Percentiles rank a stretch among this genome's conserved stretches.
Conservation (phyloP, 106 monocot species). For the Dioscorea alata region DNA sequence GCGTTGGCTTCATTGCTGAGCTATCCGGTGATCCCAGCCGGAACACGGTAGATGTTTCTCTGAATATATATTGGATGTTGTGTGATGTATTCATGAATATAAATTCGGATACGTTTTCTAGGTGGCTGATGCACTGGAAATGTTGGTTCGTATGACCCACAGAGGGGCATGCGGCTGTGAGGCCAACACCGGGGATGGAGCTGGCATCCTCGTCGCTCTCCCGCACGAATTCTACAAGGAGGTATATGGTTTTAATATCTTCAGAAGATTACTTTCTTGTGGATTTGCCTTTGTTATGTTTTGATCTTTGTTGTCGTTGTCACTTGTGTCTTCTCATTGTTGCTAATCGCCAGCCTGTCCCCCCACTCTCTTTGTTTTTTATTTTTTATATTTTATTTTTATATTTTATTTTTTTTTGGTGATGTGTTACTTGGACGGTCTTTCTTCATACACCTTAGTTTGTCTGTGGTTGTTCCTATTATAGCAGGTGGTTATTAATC, state of each 20-base stretch:
- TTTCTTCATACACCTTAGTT: not conserved
- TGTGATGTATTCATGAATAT: not conserved
- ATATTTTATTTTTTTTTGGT: not conserved
- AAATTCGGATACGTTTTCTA: conserved; percentile 15
- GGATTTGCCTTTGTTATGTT: not conserved
- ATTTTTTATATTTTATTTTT: not conserved
- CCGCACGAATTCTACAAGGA: conserved; percentile 81
- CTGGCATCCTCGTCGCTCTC: conserved; percentile 89
- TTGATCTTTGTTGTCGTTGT: conserved; percentile 1
- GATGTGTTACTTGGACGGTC: not conserved
- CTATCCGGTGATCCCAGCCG: conserved; percentile 73
- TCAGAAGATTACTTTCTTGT: not conserved
- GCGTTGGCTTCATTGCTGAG: conserved; percentile 95
- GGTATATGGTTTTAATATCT: conserved; percentile 20
- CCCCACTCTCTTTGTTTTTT: no score
- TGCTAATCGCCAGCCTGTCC: no score
- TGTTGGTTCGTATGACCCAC: conserved; percentile 93
- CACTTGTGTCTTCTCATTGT: not conserved
- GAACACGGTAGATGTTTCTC: conserved; percentile 52
- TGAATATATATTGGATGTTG: not conserved
- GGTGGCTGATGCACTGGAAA: conserved; percentile 91
- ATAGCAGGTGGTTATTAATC: not conserved
- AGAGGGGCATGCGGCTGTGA: conserved; percentile 99
- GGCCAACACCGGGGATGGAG: conserved; percentile 97
- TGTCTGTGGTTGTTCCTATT: not conserved